Percentiles rank a stretch among this genome's conserved stretches.
Evolutionary conservation across 1,139 yeast genomes (phyloP).

Genomic region (Suhomyces anneliseae): DNA sequence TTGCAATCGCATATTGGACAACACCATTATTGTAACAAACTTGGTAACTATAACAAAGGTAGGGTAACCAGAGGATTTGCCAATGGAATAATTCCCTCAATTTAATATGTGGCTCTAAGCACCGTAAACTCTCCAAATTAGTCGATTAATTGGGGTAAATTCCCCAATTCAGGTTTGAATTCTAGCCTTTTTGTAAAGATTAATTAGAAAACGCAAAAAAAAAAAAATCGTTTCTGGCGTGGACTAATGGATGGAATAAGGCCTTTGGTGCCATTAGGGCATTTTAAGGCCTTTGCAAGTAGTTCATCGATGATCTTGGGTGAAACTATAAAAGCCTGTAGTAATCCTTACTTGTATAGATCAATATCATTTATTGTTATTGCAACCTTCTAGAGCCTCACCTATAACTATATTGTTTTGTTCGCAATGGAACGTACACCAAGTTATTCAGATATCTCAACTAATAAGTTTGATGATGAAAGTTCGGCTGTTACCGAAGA

Average conservation of each 20-base stretch:
- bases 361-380: background rate
- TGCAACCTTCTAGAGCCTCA: background rate
- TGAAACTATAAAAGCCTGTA: too few species aligned
- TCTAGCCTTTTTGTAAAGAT: too few species aligned
- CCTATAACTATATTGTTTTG: background rate
- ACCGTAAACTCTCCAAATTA: background rate
- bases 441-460: constrained; percentile 5
- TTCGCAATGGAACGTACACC: constrained; percentile 3
- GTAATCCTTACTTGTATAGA: background rate
- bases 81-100: constrained; percentile 11
- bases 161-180: background rate
- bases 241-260: too few species aligned
- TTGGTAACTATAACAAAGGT: background rate
- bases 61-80: constrained; percentile 1
- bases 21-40: background rate
- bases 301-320: too few species aligned
- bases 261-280: too few species aligned
- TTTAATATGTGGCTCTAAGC: background rate
- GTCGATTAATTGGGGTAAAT: background rate
- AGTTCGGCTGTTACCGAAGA: constrained; percentile 7
- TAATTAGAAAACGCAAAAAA: too few species aligned
- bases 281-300: too few species aligned
- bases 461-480: constrained; percentile 6
- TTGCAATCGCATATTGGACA: constrained; percentile 5
- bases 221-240: too few species aligned